Base-by-base conservation (phyloP, 2,329 filamentous ascomycete species). In the Trichoderma guizhouense region DNA sequence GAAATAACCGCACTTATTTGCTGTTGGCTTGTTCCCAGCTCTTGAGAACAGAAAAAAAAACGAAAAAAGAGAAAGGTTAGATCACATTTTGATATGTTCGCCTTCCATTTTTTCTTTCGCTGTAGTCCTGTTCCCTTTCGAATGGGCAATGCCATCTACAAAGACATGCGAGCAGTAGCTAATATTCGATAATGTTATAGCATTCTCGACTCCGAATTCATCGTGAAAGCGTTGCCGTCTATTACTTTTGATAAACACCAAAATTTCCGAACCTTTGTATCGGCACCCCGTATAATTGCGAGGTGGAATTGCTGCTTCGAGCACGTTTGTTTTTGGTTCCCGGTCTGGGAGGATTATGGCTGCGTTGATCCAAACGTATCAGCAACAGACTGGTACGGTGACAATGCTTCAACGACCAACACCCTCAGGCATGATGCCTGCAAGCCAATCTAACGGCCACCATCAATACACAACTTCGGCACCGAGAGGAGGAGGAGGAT, bases 331-430 rank as follows among this genome's bases (percentile, higher is more conserved):
- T 39, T 9, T 55, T 14, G 57, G 24, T 64, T 65, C 68, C 53
- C 39, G 15, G 34, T 51, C 24, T 57, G 57, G 36, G 68, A 66
- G 53, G 86, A 91, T 81, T 81, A 95, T 96, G 93, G 93, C 93
- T 86, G 92, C 93, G 82, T 87, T 95, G 86, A 91, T 95, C 79
- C 93, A 95, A 84, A 90, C 91, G 74, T 93, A 92, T 80, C 89
- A 92, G 78, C 91, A 93, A 84, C 91, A 93, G 83, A 90, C 90
- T 79, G 86, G 87, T 82, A 90, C 92, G 76, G 87, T 90, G 78
- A 91, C 91, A 75, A 92, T 94, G 88, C 90, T 95, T 78, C 92
- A 94, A 81, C 89, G 91, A 80, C 89, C 91, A 74, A 86, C 87
- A 69, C 91, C 92, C 73, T 78, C 77, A 61, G 74, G 77, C 76